Evolutionary conservation across 2,329 filamentous ascomycete species (phyloP).

Genomic region (Pleurostoma richardsiae): DNA sequence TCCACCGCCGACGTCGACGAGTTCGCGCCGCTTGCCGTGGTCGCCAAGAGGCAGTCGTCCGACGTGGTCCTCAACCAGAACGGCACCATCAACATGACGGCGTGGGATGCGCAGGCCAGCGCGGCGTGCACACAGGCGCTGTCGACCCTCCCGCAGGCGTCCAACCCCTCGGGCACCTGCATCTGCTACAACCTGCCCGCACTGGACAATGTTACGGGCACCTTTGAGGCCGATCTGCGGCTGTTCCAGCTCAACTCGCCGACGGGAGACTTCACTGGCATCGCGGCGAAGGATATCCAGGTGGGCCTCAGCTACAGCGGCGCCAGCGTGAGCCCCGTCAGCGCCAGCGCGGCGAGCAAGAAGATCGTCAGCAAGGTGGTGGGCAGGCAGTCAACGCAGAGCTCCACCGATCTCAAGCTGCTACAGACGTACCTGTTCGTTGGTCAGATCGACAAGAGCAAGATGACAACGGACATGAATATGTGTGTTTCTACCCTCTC

Average conservation of each 20-base stretch:
- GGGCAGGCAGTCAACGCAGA: slow-evolving; percentile 9
- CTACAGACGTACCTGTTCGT: slow-evolving; percentile 64
- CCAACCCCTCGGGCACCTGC: slow-evolving; percentile 71
- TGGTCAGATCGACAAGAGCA: slow-evolving; percentile 57
- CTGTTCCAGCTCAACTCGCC: slow-evolving; percentile 65
- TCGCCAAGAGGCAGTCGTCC: slow-evolving; percentile 13
- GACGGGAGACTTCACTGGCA: slow-evolving; percentile 44
- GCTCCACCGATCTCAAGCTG: slow-evolving; percentile 27
- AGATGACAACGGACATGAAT: slow-evolving; percentile 50
- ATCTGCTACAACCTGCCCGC: slow-evolving; percentile 79
- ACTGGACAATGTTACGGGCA: slow-evolving; percentile 60
- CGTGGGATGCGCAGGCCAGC: slow-evolving; percentile 51
- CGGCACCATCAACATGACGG: slow-evolving; percentile 45
- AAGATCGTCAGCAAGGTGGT: slow-evolving; percentile 15
- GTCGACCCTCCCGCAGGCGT: slow-evolving; percentile 46
- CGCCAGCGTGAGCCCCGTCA: slow-evolving; percentile 44
- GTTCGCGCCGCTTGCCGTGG: slow-evolving; percentile 11
- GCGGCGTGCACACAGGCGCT: slow-evolving; percentile 57
- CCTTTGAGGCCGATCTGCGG: slow-evolving; percentile 73
- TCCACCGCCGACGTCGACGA: slow-evolving; percentile 11
- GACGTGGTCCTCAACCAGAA: slow-evolving; percentile 31
- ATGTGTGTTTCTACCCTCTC: slow-evolving; percentile 44
- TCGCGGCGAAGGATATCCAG: slow-evolving; percentile 46
- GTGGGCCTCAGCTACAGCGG: slow-evolving; percentile 51
- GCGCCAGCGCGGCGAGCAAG: slow-evolving; percentile 12